Conservation (phyloP, 2,329 filamentous ascomycete genomes). For the Thyridium curvatum region DNA sequence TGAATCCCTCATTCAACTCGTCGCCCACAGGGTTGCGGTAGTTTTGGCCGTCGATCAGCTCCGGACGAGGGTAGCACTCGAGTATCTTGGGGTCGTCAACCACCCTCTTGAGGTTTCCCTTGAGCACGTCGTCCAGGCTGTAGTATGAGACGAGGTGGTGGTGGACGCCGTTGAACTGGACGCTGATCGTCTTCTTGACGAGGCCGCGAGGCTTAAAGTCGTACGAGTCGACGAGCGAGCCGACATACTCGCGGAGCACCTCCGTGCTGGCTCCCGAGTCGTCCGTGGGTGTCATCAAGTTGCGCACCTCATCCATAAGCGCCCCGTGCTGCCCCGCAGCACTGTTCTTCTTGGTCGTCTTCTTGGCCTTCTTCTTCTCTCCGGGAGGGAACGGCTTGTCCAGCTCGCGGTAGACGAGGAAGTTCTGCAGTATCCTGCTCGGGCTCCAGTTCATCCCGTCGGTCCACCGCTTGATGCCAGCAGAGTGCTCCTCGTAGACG, state of each 20-base stretch:
- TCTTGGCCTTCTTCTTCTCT: conserved; percentile 79
- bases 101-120: conserved; percentile 52
- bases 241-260: conserved; percentile 36
- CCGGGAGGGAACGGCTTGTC: conserved; percentile 72
- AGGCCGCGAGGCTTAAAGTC: conserved; percentile 77
- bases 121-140: conserved; percentile 69
- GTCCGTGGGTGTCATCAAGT: too few relatives aligned
- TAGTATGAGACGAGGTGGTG: conserved; percentile 92
- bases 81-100: conserved; percentile 45
- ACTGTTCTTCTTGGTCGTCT: conserved; percentile 45
- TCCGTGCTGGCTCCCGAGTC: too few relatives aligned
- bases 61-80: conserved; percentile 45
- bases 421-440: conserved; percentile 78
- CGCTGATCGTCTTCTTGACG: conserved; percentile 89
- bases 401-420: conserved; percentile 78
- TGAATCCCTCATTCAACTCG: background rate
- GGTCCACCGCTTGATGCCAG: conserved; percentile 83
- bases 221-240: conserved; percentile 84
- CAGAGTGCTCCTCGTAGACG: conserved; percentile 81
- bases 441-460: conserved; percentile 90
- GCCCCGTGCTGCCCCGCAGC: background rate
- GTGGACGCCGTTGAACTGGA: conserved; percentile 65
- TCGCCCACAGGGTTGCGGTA: conserved; percentile 39
- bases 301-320: background rate
- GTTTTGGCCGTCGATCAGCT: conserved; percentile 56